Percentiles rank a stretch among this genome's conserved stretches.
phyloP scores from a whole-genome alignment of 306 rosid species.

The Vigna nakashimae region DNA sequence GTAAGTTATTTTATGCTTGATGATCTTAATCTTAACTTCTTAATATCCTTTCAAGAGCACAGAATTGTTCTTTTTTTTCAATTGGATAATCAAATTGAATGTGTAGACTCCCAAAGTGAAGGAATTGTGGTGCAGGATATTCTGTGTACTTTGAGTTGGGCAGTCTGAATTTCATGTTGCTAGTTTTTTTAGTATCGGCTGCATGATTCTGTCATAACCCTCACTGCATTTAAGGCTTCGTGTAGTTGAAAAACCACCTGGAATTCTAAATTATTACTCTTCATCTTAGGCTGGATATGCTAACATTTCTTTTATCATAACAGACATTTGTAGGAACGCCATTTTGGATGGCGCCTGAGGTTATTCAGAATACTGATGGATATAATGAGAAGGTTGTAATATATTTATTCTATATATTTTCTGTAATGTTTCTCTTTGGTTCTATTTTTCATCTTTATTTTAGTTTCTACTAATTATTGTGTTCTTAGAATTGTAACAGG shows the following conservation, averaged over 20 bases:
- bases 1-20: not conserved
- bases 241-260: constrained; percentile 9
- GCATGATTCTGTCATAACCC: constrained; percentile 18
- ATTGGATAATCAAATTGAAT: constrained; percentile 16
- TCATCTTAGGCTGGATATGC: constrained; percentile 39
- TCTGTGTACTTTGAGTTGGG: constrained; percentile 20
- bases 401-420: constrained; percentile 31
- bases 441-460: constrained; percentile 32
- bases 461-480: constrained; percentile 19
- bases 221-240: constrained; percentile 10
- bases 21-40: not conserved
- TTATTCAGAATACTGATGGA: constrained; percentile 96
- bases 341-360: constrained; percentile 99
- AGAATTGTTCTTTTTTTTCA: constrained; percentile 16
- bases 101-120: constrained; percentile 31
- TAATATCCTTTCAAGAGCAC: constrained; percentile 22
- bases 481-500: constrained; percentile 35
- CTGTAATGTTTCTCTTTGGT: constrained; percentile 26
- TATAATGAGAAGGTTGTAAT: constrained; percentile 91
- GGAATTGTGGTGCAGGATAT: constrained; percentile 19
- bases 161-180: constrained; percentile 7
- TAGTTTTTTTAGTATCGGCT: constrained; percentile 12
- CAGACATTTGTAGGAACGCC: constrained; percentile 99
- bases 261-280: constrained; percentile 3
- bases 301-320: constrained; percentile 63